Conservation (phyloP, 225 moss, liverwort and hornwort genomes). For the Sphagnum contortum region DNA sequence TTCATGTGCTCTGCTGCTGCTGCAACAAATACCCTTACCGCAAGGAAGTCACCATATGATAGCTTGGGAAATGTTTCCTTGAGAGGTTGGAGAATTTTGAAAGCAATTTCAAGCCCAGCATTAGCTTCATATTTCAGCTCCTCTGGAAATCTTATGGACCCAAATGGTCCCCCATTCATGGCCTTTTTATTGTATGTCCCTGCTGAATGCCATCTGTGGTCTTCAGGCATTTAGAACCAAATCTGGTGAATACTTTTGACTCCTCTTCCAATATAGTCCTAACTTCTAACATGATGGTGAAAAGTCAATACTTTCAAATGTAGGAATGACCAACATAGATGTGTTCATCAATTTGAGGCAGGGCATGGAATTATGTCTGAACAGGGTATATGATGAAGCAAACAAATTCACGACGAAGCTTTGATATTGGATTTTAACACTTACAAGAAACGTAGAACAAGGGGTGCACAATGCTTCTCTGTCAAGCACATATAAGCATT, state of each 20-base stretch:
- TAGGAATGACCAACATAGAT: neutral
- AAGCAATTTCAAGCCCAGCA: slow-evolving; percentile 54
- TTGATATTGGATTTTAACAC: slow-evolving; percentile 6
- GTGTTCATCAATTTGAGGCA: neutral
- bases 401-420: too few relatives aligned
- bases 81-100: slow-evolving; percentile 48
- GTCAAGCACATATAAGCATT: slow-evolving; percentile 5
- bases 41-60: slow-evolving; percentile 32
- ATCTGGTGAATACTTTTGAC: too few relatives aligned
- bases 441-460: slow-evolving; percentile 86
- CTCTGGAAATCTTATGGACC: slow-evolving; percentile 69
- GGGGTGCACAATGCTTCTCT: slow-evolving; percentile 89
- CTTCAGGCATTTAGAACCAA: neutral
- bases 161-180: slow-evolving; percentile 81
- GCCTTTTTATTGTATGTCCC: slow-evolving; percentile 68
- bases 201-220: slow-evolving; percentile 70
- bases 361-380: neutral
- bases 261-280: too few relatives aligned
- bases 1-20: too few relatives aligned
- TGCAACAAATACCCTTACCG: too few relatives aligned
- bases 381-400: too few relatives aligned
- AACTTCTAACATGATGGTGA: neutral
- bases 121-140: slow-evolving; percentile 77
- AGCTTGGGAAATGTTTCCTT: slow-evolving; percentile 32
- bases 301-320: neutral